These are phyloP conservation scores for Dendrocalamus sinicus DNA, from an alignment of 176 grass and related monocot species.

Conservation along the genomic window DNA sequence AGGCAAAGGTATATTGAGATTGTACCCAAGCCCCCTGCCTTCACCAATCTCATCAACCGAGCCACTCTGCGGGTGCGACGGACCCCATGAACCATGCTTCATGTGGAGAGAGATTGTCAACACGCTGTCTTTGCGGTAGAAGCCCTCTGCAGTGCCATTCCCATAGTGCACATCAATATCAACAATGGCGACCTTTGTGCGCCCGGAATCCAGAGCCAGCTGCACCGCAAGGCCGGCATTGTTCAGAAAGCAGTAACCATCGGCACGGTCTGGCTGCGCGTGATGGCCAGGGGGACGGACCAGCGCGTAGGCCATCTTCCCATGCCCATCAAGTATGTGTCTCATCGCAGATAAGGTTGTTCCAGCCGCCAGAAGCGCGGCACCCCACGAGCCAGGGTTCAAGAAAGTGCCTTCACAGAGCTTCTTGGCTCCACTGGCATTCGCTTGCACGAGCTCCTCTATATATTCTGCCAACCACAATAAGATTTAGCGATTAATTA, in stretches of 20 bases:
- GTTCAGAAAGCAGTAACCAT: slow-evolving; percentile 95
- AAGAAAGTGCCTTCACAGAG: slow-evolving; percentile 72
- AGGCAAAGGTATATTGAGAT: slow-evolving; percentile 92
- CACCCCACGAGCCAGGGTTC: slow-evolving; percentile 87
- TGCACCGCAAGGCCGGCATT: slow-evolving; percentile 79
- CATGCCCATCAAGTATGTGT: slow-evolving; percentile 69
- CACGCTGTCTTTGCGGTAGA: slow-evolving; percentile 64
- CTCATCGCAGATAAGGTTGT: slow-evolving; percentile 74
- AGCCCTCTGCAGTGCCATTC: slow-evolving; percentile 86
- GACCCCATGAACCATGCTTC: slow-evolving; percentile 89
- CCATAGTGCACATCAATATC: slow-evolving; percentile 93
- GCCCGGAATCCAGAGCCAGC: slow-evolving; percentile 69
- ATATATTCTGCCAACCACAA: slow-evolving; percentile 71
- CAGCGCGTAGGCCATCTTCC: slow-evolving; percentile 71
- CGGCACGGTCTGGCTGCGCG: slow-evolving; percentile 68
- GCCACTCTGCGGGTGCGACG: slow-evolving; percentile 72
- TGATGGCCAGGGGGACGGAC: slow-evolving; percentile 91
- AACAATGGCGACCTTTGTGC: slow-evolving; percentile 58
- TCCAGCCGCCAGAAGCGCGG: slow-evolving; percentile 75
- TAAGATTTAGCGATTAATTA: slow-evolving; percentile 3
- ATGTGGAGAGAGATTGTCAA: slow-evolving; percentile 87
- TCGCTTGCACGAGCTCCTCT: slow-evolving; percentile 76
- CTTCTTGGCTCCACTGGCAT: slow-evolving; percentile 67
- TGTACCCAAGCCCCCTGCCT: slow-evolving; percentile 78
- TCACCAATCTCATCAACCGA: slow-evolving; percentile 72